phyloP scores from a whole-genome alignment of 1,284 basidiomycete species.

The Volvariella volvacea region DNA sequence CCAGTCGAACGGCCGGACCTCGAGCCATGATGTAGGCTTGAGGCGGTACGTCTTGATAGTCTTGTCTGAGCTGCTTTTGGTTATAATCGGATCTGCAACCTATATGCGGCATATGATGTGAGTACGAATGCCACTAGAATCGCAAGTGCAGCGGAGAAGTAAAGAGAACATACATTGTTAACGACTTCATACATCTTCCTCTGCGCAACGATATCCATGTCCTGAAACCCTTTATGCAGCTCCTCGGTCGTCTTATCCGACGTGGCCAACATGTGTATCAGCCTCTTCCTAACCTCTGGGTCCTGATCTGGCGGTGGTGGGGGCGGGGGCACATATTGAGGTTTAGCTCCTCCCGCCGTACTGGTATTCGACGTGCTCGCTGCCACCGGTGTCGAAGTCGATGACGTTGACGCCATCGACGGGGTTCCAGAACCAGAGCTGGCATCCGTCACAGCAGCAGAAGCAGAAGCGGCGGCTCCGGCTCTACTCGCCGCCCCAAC shows the following conservation, averaged over 20 bases:
- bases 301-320: slow-evolving; percentile 19
- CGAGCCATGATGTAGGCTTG: slow-evolving; percentile 48
- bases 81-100: slow-evolving; percentile 41
- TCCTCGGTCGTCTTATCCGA: slow-evolving; percentile 38
- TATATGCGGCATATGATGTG: slow-evolving; percentile 16
- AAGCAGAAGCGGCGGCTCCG: too few species aligned
- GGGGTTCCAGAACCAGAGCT: not conserved
- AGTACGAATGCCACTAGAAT: slow-evolving; percentile 1
- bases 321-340: slow-evolving; percentile 18
- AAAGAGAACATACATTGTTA: slow-evolving; percentile 33
- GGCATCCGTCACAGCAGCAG: not conserved
- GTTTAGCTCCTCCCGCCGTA: not conserved
- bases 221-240: slow-evolving; percentile 36
- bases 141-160: not conserved
- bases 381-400: slow-evolving; percentile 14
- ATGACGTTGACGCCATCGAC: slow-evolving; percentile 8
- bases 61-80: slow-evolving; percentile 27
- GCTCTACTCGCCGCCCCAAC: too few species aligned
- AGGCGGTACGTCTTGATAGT: slow-evolving; percentile 42
- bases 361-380: slow-evolving; percentile 2
- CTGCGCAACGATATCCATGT: slow-evolving; percentile 24
- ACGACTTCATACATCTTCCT: slow-evolving; percentile 37
- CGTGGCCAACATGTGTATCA: slow-evolving; percentile 51
- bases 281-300: slow-evolving; percentile 30
- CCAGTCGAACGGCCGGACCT: slow-evolving; percentile 64